Percentiles rank a stretch among this genome's conserved stretches.
phyloP scores from a whole-genome alignment of 1,284 basidiomycete species.

The Boletellus deceptivus region DNA sequence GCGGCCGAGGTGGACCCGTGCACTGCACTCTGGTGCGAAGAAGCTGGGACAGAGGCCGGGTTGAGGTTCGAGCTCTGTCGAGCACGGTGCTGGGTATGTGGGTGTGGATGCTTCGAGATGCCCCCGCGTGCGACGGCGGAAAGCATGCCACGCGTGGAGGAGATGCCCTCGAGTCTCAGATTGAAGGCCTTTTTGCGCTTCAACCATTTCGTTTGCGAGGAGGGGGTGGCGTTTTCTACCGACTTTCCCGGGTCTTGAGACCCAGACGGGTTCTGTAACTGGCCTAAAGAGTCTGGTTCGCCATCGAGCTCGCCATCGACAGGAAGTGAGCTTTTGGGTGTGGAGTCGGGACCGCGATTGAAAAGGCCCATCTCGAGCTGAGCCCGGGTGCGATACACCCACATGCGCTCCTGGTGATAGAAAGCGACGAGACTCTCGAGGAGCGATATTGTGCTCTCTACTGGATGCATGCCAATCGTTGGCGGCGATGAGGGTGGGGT shows the following conservation, averaged over 20 bases:
- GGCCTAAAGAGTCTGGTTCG: conserved; percentile 13
- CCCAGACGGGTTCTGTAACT: conserved; percentile 9
- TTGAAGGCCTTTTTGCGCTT: conserved; percentile 49
- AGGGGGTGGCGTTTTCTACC: conserved; percentile 22
- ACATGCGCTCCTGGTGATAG: conserved; percentile 66
- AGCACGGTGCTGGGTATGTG: conserved; percentile 29
- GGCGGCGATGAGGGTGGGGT: conserved; percentile 48
- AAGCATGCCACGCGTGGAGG: conserved; percentile 28
- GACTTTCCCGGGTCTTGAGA: conserved; percentile 23
- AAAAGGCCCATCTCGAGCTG: conserved; percentile 41
- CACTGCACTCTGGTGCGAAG: conserved; percentile 21
- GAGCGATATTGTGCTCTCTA: conserved; percentile 48
- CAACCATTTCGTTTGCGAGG: conserved; percentile 37
- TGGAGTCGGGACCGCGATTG: conserved; percentile 24
- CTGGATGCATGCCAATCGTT: conserved; percentile 30
- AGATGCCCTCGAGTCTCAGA: conserved; percentile 46
- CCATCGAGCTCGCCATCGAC: conserved; percentile 22
- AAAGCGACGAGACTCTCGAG: conserved; percentile 62
- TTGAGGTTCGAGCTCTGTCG: conserved; percentile 34
- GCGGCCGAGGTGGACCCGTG: conserved; percentile 16
- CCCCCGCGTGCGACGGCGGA: conserved; percentile 24
- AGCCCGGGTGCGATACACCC: conserved; percentile 57
- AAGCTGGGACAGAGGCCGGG: conserved; percentile 22
- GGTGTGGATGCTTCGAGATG: conserved; percentile 26
- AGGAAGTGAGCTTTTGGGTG: conserved; percentile 22